Evolutionary conservation across 352 stramenopile genomes (phyloP).

Genomic region (Globisporangium uncinulatum): DNA sequence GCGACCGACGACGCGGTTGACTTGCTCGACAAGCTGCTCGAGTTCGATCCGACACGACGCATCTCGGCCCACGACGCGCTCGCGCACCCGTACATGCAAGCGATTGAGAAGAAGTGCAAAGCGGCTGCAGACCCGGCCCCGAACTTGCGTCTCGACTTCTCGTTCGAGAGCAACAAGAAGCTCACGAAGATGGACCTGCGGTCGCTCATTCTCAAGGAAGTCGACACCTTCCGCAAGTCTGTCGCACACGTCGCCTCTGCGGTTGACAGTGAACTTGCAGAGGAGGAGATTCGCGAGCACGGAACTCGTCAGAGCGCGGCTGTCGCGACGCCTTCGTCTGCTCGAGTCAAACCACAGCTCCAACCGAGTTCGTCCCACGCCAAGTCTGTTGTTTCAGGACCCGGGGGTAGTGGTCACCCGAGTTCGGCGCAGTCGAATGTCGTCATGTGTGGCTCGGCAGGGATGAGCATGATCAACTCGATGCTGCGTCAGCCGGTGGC

Average conservation of each 20-base stretch:
- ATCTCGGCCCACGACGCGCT: constrained; percentile 59
- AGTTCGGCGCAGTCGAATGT: constrained; percentile 4
- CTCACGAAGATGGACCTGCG: constrained; percentile 62
- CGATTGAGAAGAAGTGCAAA: constrained; percentile 65
- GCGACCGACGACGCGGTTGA: constrained; percentile 53
- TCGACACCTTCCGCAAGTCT: constrained; percentile 44
- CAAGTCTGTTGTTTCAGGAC: not conserved
- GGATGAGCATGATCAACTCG: constrained; percentile 45
- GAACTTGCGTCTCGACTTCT: constrained; percentile 45
- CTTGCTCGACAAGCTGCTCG: constrained; percentile 52
- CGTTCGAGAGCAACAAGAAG: constrained; percentile 65
- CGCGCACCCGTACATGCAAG: constrained; percentile 60
- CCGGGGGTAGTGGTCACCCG: not conserved
- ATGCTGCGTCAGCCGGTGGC: constrained; percentile 22
- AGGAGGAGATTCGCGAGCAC: constrained; percentile 10
- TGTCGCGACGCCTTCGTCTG: not conserved
- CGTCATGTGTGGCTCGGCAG: constrained; percentile 26
- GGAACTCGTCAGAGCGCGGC: not conserved
- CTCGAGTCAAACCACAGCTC: constrained; percentile 5
- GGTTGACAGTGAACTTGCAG: constrained; percentile 4
- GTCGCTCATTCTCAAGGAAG: constrained; percentile 64
- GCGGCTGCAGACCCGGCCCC: constrained; percentile 25
- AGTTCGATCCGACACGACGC: constrained; percentile 56
- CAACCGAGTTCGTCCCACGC: not conserved
- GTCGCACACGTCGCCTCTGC: constrained; percentile 9